phyloP scores from a whole-genome alignment of 495 filamentous ascomycete species.

The Hyphodiscus hymeniophilus region DNA sequence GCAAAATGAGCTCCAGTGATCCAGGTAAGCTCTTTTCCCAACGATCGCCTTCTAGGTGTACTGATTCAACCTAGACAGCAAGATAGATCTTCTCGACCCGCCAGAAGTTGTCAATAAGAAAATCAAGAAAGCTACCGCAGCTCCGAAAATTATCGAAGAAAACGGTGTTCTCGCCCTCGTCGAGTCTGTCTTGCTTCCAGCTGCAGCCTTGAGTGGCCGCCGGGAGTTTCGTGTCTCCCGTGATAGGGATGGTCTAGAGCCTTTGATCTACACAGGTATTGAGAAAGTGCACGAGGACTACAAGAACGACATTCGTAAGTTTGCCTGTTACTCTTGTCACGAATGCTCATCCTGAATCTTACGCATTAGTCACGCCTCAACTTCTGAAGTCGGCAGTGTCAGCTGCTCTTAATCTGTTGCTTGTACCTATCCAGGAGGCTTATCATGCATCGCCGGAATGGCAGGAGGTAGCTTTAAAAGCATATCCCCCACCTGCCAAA shows the following conservation, averaged over 20 bases:
- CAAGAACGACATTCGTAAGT: neutral
- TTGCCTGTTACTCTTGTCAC: neutral
- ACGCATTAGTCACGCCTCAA: constrained; percentile 47
- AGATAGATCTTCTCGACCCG: constrained; percentile 58
- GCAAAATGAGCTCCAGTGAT: constrained; percentile 31
- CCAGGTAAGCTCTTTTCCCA: neutral
- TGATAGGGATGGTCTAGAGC: constrained; percentile 37
- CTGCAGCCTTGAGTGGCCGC: constrained; percentile 27
- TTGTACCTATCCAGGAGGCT: constrained; percentile 47
- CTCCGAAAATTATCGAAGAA: constrained; percentile 45
- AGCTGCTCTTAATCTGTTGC: constrained; percentile 39
- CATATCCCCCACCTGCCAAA: constrained; percentile 48
- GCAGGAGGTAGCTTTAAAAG: constrained; percentile 51
- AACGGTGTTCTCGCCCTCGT: constrained; percentile 55
- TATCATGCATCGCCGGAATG: constrained; percentile 47
- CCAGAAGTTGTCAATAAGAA: constrained; percentile 48
- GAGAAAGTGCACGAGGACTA: neutral
- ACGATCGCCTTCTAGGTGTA: constrained; percentile 32
- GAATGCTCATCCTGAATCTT: neutral
- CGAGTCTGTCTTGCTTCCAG: constrained; percentile 53
- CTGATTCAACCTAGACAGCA: constrained; percentile 36
- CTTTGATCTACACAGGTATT: constrained; percentile 25
- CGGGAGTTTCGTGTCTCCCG: constrained; percentile 34
- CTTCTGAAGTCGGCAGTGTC: constrained; percentile 51
- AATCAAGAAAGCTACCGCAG: constrained; percentile 50